Base-by-base conservation (phyloP, 139 green algal genomes). In the Desmodesmus armatus region DNA sequence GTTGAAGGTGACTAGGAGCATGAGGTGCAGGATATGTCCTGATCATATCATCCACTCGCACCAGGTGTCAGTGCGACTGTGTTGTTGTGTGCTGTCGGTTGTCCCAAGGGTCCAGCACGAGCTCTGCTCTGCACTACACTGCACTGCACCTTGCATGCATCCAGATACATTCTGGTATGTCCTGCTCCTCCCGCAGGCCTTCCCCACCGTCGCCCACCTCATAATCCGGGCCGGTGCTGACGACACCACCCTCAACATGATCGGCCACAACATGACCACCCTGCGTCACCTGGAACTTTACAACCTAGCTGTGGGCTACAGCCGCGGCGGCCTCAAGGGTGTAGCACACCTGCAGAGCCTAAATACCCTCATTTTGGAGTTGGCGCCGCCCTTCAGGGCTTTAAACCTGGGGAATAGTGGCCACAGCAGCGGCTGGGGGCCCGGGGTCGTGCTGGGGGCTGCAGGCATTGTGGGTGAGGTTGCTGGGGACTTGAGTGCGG, bases 171-270 rank as follows among this genome's bases (percentile, higher is more conserved):
- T n/a, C n/a, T n/a, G n/a, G n/a, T n/a, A n/a, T n/a, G n/a, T n/a
- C n/a, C n/a, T n/a, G n/a, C n/a, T n/a, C n/a, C n/a, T n/a, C n/a
- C n/a, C n/a, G n/a, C n/a, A n/a, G n/a, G 74, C 74, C 49, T 82
- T 82, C 35, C 74, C 74, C 11, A 4, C 21, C 49, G 35, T 82
- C 21, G 35, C 44, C 29, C 74, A 82, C 60, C 29, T 82, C 17
- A 69, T 82, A 31, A 82, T 71, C 27, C 58, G 51, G 2, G 53
- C 51, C 33, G 69, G 69, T 62, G 74, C 72, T 65, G 74, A 82
- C n/a, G 74, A 82, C 17, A 33, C 25, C 51, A 82, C 74, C 7
- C 49, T 82, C 0, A 27, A 21, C 21, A 51, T 39, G n/a, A 82
- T 82, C 15, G 51, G 74, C 33, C 11, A 37, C 5, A 31, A 82